Percentiles rank a stretch among this genome's conserved stretches.
phyloP scores from a whole-genome alignment of 2,329 filamentous ascomycete genomes.

The Colletotrichum theobromicola region DNA sequence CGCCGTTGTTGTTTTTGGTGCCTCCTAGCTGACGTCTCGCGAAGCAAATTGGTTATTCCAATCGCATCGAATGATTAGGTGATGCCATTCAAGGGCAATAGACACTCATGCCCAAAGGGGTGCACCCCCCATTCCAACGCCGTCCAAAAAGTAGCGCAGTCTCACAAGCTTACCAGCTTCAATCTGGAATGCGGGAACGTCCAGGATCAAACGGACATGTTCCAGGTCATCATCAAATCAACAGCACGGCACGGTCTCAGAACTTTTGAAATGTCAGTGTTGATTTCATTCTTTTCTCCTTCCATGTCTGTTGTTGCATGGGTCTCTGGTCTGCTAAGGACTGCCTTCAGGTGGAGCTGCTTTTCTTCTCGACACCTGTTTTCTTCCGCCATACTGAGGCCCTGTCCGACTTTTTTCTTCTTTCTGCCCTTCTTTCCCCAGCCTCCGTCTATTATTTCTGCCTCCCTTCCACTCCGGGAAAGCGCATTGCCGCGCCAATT shows the following conservation, averaged over 20 bases:
- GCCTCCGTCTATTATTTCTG: constrained; percentile 8
- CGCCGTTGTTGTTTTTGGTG: not conserved
- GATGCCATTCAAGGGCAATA: not conserved
- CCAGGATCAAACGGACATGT: not conserved
- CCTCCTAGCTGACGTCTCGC: not conserved
- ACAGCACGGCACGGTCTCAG: not conserved
- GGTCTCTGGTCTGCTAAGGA: not conserved
- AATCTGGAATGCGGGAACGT: not conserved
- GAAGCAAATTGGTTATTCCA: not conserved
- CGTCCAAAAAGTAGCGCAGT: not conserved
- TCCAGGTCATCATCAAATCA: not conserved
- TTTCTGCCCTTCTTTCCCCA: too few relatives aligned
- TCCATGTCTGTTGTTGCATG: not conserved
- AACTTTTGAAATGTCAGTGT: not conserved
- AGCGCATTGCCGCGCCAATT: constrained; percentile 7
- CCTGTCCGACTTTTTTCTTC: not conserved
- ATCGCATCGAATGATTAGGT: not conserved
- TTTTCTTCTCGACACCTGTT: not conserved
- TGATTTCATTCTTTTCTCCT: not conserved
- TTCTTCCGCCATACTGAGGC: not conserved
- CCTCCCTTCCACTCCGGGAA: not conserved
- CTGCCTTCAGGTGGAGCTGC: not conserved
- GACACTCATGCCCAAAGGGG: not conserved
- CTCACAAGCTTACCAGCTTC: not conserved
- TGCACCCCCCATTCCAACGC: not conserved